Evolutionary conservation across 208 protist genomes (phyloP).

Genomic region (Trypanosomatidae sp.): DNA sequence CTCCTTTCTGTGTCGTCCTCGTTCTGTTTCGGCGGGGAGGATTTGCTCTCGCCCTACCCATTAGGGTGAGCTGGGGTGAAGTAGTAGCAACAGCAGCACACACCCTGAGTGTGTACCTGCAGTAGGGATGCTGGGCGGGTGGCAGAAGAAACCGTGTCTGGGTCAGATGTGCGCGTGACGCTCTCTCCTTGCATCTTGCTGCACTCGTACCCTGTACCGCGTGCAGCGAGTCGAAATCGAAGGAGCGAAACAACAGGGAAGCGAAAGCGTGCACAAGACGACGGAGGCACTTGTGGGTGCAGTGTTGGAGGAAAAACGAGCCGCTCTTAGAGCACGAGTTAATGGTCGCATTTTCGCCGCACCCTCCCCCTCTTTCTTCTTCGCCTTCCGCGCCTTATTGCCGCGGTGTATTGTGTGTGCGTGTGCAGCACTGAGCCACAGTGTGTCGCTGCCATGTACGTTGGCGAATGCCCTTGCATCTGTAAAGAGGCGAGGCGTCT

Average conservation of each 20-base stretch:
- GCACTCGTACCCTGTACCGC: not conserved
- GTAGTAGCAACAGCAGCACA: not conserved
- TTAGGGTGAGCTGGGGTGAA: too few species aligned
- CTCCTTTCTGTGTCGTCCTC: too few species aligned
- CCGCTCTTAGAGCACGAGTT: not conserved
- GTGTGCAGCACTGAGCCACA: not conserved
- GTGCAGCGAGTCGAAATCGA: not conserved
- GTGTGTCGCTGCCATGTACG: not conserved
- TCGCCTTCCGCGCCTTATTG: not conserved
- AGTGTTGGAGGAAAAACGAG: not conserved
- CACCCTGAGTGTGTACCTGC: not conserved
- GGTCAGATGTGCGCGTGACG: not conserved
- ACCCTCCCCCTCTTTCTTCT: not conserved
- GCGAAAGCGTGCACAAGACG: not conserved
- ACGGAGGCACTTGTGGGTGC: not conserved
- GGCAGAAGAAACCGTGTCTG: not conserved
- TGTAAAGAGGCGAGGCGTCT: not conserved
- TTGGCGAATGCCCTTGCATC: not conserved
- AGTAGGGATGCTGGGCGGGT: not conserved
- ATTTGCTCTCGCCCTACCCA: too few species aligned
- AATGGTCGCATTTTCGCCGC: not conserved
- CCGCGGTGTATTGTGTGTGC: not conserved
- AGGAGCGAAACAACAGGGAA: not conserved
- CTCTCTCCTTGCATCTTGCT: not conserved
- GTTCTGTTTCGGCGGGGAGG: too few species aligned